These are phyloP conservation scores for Eucalyptus polyanthemos DNA, from an alignment of 345 rosid species.

Conservation along the genomic window DNA sequence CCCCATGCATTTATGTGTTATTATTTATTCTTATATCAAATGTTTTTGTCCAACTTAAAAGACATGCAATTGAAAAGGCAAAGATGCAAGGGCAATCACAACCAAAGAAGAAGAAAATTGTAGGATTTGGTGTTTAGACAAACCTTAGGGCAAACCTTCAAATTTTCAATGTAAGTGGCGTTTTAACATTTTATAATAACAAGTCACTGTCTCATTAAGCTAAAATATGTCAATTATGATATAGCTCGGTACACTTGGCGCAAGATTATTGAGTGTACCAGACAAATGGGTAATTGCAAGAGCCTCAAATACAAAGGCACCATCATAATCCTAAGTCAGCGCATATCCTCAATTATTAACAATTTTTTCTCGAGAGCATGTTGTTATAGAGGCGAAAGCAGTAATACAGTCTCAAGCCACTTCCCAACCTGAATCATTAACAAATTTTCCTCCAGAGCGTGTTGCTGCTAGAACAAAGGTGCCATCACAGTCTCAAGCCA, in stretches of 20 bases:
- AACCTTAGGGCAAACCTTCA: background rate
- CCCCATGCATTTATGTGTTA: background rate
- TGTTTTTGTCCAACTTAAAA: background rate
- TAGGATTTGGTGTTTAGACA: background rate
- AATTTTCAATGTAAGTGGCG: background rate
- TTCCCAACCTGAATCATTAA: background rate
- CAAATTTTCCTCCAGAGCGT: background rate
- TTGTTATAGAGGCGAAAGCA: fast-evolving
- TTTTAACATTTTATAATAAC: background rate
- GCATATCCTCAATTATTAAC: background rate
- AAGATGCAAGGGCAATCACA: background rate
- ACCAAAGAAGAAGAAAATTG: background rate
- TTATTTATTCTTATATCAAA: background rate
- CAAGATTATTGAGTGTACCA: background rate
- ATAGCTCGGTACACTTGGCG: background rate
- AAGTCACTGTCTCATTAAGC: background rate
- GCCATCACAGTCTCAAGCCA: too few relatives aligned
- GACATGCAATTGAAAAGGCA: background rate
- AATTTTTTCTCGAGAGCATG: background rate
- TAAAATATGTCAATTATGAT: background rate
- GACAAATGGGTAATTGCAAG: background rate
- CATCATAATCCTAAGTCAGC: background rate
- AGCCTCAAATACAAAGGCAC: background rate
- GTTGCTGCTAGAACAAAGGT: too few relatives aligned
- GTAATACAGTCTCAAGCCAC: background rate